phyloP scores from a whole-genome alignment of 2,329 filamentous ascomycete species.

The Fusarium continuum region DNA sequence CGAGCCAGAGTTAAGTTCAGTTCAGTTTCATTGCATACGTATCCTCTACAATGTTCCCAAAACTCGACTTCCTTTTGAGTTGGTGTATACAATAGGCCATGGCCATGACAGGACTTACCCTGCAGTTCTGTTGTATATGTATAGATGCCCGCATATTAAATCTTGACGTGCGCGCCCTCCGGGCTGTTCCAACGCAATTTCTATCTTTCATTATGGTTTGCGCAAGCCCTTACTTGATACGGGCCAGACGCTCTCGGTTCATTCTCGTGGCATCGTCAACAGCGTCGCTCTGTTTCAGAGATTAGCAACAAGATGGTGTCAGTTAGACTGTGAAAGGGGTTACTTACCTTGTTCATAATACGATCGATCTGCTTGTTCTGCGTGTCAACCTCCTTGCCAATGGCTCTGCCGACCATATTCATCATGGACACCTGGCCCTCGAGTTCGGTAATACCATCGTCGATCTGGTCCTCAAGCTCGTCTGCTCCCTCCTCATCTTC shows the following conservation, averaged over 20 bases:
- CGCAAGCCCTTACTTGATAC: slow-evolving; percentile 56
- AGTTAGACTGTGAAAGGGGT: neutral
- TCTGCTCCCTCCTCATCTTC: slow-evolving; percentile 71
- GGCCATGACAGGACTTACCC: neutral
- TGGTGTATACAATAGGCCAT: slow-evolving; percentile 1
- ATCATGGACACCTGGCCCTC: slow-evolving; percentile 74
- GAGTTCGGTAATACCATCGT: slow-evolving; percentile 70
- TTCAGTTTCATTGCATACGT: slow-evolving; percentile 6
- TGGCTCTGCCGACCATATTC: slow-evolving; percentile 77
- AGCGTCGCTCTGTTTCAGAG: slow-evolving; percentile 71
- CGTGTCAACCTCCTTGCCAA: slow-evolving; percentile 76
- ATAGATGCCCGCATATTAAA: slow-evolving; percentile 11
- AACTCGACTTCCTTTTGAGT: neutral
- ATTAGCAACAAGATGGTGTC: slow-evolving; percentile 42
- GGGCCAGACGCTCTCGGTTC: slow-evolving; percentile 77
- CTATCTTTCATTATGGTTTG: slow-evolving; percentile 5
- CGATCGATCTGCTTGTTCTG: slow-evolving; percentile 81
- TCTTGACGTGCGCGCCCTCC: neutral
- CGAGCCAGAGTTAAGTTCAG: neutral
- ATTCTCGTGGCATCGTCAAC: slow-evolving; percentile 84
- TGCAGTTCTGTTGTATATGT: neutral
- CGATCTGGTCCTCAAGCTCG: slow-evolving; percentile 64
- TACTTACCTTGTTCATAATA: slow-evolving; percentile 77
- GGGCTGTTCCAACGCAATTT: neutral
- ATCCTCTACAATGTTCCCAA: neutral